Conservation (phyloP, 106 monocot species). For the Acanthochlamys bracteata region DNA sequence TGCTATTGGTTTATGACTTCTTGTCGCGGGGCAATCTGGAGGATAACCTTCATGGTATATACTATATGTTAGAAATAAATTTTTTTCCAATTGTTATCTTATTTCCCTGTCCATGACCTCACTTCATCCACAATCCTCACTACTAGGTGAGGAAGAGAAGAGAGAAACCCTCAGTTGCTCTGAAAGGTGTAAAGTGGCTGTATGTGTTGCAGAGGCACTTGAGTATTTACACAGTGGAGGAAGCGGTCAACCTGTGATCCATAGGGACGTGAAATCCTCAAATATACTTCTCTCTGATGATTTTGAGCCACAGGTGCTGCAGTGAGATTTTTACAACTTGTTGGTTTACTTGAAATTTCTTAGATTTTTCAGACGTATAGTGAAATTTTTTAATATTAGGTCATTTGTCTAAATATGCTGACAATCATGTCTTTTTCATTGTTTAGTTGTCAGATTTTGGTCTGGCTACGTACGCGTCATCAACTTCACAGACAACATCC, state of each 20-base stretch:
- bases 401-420: background rate
- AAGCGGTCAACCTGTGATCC: slow-evolving; percentile 46
- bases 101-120: background rate
- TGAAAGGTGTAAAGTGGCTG: slow-evolving; percentile 53
- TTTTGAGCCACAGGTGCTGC: slow-evolving; percentile 50
- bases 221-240: slow-evolving; percentile 45
- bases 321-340: too few species aligned
- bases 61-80: background rate
- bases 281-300: slow-evolving; percentile 67
- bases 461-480: slow-evolving; percentile 50
- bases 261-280: slow-evolving; percentile 90
- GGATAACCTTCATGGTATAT: slow-evolving; percentile 54
- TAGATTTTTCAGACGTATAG: background rate
- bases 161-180: slow-evolving; percentile 40
- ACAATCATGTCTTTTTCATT: background rate
- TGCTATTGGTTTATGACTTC: slow-evolving; percentile 65
- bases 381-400: background rate
- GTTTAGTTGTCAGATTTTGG: slow-evolving; percentile 89
- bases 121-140: background rate
- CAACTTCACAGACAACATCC: slow-evolving; percentile 29
- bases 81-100: background rate
- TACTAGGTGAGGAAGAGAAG: slow-evolving; percentile 27
- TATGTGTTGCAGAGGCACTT: slow-evolving; percentile 60
- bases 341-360: background rate
- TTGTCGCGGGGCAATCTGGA: slow-evolving; percentile 56